These are phyloP conservation scores for Perkinsus olseni DNA, from an alignment of 169 alveolate species.

Conservation along the genomic window DNA sequence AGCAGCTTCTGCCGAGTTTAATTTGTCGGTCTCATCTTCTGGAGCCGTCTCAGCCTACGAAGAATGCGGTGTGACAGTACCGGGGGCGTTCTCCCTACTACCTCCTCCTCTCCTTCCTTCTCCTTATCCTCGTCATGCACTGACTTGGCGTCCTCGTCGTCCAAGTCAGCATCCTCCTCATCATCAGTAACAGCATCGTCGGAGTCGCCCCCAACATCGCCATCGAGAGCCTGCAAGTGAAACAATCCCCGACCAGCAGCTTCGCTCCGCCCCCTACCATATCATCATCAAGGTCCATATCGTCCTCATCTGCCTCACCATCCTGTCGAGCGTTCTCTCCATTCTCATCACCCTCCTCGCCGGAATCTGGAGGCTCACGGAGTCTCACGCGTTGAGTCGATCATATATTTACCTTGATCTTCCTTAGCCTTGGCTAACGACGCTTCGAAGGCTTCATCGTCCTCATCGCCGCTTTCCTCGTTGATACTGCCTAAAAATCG, in stretches of 20 bases:
- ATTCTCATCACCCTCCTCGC: background rate
- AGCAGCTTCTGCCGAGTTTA: background rate
- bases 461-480: background rate
- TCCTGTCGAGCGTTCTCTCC: background rate
- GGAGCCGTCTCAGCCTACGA: background rate
- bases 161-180: conserved; percentile 45
- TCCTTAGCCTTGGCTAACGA: background rate
- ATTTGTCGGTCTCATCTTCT: background rate
- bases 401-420: background rate
- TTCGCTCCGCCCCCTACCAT: background rate
- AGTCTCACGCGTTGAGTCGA: too few species aligned
- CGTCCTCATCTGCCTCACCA: background rate
- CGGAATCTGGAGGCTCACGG: background rate
- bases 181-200: conserved; percentile 10
- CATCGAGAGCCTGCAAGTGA: background rate
- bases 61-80: background rate
- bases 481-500: background rate
- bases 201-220: background rate
- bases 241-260: background rate
- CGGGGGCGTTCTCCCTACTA: background rate
- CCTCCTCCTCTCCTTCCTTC: background rate
- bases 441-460: background rate
- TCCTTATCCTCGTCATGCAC: background rate
- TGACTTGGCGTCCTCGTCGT: background rate
- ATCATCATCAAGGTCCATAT: background rate